Base-by-base conservation (phyloP, 2,329 filamentous ascomycete genomes). In the Chaetomiaceae sp. region DNA sequence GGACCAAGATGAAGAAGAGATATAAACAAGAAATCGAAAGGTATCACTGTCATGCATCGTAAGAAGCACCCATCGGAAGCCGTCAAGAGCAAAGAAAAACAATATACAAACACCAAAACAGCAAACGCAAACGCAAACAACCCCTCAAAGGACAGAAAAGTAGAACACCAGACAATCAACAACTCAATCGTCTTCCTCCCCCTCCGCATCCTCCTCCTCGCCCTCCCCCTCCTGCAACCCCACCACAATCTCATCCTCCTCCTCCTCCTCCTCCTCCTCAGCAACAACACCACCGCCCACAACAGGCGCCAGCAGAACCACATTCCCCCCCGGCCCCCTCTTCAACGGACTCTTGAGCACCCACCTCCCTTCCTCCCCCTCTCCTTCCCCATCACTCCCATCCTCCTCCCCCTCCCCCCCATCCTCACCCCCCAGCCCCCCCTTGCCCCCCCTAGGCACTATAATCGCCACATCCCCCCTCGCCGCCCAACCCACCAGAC, bases 401-500 rank as follows among this genome's bases (percentile, higher is more conserved):
- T n/a, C n/a, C n/a, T n/a, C n/a, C n/a, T n/a, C n/a, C n/a, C n/a
- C n/a, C 27, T 3, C 14, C 27, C 27, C 8, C 27, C n/a, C n/a
- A 29, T 14, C 26, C 6, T 6, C 26, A 27, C 7, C 26, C 26
- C 6, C 26, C 26, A 11, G 26, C 26, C 26, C 14, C 27, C 27
- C 14, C 27, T 11, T 29, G 3, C 15, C 22, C 4, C 3, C 22
- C 6, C 6, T 12, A 7, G 55, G 24, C 42, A 42, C 30, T 32
- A 72, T 66, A 30, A 73, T 67, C 4, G 59, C 62, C 14, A 72
- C 69, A 2, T 61, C 60, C 4, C 54, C 50, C 29, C 55, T 57
- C 10, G 60, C 62, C 0, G 68, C 69, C 71, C 71, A 74, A 2
- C 59, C 45, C 0, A 61, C 67, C n/a, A 74, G 58, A 0, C 63